A percentile compares a stretch with the other conserved stretches of the same genome.
Evolutionary conservation across 2,329 filamentous ascomycete genomes (phyloP).

Genomic region (Leptographium flavum): DNA sequence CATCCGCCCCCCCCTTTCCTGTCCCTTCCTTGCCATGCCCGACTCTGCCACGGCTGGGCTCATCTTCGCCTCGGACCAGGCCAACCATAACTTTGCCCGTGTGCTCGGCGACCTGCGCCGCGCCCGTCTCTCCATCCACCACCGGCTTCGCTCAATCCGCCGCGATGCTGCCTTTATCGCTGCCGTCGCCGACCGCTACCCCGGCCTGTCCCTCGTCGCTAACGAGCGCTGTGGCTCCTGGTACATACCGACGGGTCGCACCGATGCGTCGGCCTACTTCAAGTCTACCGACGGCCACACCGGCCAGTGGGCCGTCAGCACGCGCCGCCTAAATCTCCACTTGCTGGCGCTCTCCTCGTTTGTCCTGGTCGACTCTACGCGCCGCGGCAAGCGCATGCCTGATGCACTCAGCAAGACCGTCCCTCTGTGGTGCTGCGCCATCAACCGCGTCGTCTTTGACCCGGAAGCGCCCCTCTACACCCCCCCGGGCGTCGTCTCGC

Average conservation of each 20-base stretch:
- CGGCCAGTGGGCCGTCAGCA: constrained; percentile 81
- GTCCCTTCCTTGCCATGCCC: too few relatives aligned
- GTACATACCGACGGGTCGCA: constrained; percentile 55
- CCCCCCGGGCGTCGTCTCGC: constrained; percentile 56
- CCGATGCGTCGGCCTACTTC: constrained; percentile 74
- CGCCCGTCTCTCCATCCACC: constrained; percentile 62
- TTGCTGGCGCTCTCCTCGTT: constrained; percentile 47
- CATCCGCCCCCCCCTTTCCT: not conserved
- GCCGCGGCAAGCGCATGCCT: constrained; percentile 73
- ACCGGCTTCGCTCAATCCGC: constrained; percentile 68
- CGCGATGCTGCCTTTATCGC: constrained; percentile 63
- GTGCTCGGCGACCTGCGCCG: constrained; percentile 61
- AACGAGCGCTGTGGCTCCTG: constrained; percentile 95
- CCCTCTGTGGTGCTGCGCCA: constrained; percentile 81
- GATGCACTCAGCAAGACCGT: constrained; percentile 90
- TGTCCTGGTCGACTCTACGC: constrained; percentile 85
- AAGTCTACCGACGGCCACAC: constrained; percentile 95
- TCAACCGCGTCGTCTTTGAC: constrained; percentile 70
- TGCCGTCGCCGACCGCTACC: constrained; percentile 38
- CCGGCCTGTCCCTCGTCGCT: constrained; percentile 52
- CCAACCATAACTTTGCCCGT: constrained; percentile 51
- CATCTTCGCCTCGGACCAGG: constrained; percentile 32
- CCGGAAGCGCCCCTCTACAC: constrained; percentile 40
- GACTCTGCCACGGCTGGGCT: constrained; percentile 24
- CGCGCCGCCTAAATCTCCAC: constrained; percentile 71